Evolutionary conservation across 257 asterid species (phyloP).

Genomic region (Solanum pimpinellifolium): DNA sequence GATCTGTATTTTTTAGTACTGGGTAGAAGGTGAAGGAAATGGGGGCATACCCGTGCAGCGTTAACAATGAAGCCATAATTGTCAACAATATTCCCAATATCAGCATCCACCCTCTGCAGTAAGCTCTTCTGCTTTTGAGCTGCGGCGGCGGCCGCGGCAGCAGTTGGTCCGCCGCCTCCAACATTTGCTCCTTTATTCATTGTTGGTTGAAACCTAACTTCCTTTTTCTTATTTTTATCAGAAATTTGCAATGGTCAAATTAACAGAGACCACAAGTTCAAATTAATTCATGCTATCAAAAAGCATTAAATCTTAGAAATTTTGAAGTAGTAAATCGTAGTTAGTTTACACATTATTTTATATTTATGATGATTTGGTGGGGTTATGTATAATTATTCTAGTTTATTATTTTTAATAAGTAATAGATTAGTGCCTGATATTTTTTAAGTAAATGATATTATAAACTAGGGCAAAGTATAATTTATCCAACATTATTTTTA

Average conservation of each 20-base stretch:
- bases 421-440: no score
- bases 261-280: background rate
- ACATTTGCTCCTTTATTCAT: constrained; percentile 66
- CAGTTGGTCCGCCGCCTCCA: constrained; percentile 54
- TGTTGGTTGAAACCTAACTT: background rate
- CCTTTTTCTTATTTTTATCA: background rate
- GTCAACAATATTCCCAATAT: constrained; percentile 71
- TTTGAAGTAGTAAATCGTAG: no score
- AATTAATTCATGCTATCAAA: no score
- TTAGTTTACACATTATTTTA: no score
- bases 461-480: background rate
- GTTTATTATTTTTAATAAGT: no score
- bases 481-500: background rate
- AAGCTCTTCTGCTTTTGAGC: constrained; percentile 77
- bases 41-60: constrained; percentile 51
- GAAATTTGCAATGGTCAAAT: background rate
- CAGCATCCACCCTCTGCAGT: constrained; percentile 74
- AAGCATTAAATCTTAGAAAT: no score
- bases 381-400: no score
- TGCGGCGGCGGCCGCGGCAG: constrained; percentile 68
- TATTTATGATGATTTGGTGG: background rate
- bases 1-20: background rate
- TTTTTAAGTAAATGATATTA: background rate
- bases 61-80: constrained; percentile 69
- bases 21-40: background rate